Percentiles rank a stretch among this genome's conserved stretches.
phyloP scores from a whole-genome alignment of 306 rosid genomes.

The Cyamopsis tetragonoloba region DNA sequence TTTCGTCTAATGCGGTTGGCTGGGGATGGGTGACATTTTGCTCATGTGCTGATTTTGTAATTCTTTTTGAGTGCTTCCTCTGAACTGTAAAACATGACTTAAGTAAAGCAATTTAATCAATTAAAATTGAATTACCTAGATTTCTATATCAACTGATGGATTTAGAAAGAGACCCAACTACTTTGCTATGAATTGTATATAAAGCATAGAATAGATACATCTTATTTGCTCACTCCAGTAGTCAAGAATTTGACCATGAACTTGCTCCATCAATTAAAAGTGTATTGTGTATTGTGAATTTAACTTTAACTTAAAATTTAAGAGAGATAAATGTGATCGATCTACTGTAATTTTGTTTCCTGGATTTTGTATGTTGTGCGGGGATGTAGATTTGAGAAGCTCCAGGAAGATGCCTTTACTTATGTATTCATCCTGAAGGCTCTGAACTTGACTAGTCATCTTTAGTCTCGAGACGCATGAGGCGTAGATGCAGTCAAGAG shows the following conservation, averaged over 20 bases:
- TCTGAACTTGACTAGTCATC: conserved; percentile 42
- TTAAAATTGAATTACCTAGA: too few species aligned
- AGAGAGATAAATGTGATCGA: too few species aligned
- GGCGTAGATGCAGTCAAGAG: neutral
- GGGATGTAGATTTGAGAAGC: conserved; percentile 77
- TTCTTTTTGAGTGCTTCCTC: neutral
- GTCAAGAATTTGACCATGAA: too few species aligned
- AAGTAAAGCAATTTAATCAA: too few species aligned
- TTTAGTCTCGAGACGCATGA: neutral
- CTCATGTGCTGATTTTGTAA: neutral
- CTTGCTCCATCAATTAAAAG: too few species aligned
- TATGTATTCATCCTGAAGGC: conserved; percentile 58
- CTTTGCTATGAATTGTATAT: too few species aligned
- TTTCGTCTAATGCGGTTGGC: neutral
- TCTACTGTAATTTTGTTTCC: neutral
- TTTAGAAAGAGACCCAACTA: too few species aligned
- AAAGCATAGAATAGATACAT: too few species aligned
- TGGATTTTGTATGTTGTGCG: neutral
- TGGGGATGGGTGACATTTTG: neutral
- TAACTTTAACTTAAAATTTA: too few species aligned
- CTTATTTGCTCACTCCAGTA: too few species aligned
- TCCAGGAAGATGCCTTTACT: conserved; percentile 77
- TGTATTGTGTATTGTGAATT: too few species aligned
- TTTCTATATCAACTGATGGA: neutral
- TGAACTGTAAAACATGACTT: too few species aligned